Evolutionary conservation across 2,329 filamentous ascomycete species (phyloP).

Genomic region (Cercospora nicotianae): DNA sequence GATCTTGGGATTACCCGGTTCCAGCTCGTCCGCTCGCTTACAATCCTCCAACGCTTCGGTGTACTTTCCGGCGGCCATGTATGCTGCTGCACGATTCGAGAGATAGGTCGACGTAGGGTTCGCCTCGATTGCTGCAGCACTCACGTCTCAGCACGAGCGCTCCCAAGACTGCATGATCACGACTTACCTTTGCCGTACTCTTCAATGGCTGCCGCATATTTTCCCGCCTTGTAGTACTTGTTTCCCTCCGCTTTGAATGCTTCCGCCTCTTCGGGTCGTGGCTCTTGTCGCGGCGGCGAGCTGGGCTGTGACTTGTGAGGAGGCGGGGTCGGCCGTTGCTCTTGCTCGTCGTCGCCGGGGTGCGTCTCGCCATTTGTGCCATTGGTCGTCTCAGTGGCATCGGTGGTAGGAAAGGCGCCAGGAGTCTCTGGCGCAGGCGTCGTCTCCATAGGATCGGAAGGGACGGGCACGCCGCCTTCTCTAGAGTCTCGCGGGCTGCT

Average conservation of each 20-base stretch:
- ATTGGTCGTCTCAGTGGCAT: conserved; percentile 21
- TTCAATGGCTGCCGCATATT: conserved; percentile 82
- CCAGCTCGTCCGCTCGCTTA: conserved; percentile 75
- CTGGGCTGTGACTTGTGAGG: conserved; percentile 63
- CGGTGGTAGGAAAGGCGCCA: conserved; percentile 51
- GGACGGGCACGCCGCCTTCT: conserved; percentile 27
- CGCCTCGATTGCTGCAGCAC: conserved; percentile 72
- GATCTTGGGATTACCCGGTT: conserved; percentile 84
- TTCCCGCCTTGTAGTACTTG: conserved; percentile 93
- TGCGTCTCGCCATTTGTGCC: conserved; percentile 41
- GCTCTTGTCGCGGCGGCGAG: conserved; percentile 44
- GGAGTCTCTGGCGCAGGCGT: conserved; percentile 38
- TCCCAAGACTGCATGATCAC: neutral
- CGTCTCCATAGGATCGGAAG: conserved; percentile 36
- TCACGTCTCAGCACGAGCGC: conserved; percentile 29
- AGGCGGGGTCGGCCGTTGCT: conserved; percentile 62
- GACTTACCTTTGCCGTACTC: conserved; percentile 89
- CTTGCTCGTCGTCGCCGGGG: conserved; percentile 42
- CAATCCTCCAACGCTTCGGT: conserved; percentile 82
- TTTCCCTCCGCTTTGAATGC: conserved; percentile 90
- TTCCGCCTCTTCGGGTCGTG: conserved; percentile 73
- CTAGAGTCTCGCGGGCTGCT: conserved; percentile 24
- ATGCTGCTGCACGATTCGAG: conserved; percentile 91
- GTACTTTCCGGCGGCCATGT: conserved; percentile 83
- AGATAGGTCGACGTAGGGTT: conserved; percentile 87